Percentiles rank a stretch among this genome's conserved stretches.
These are phyloP conservation scores for Tricholoma saponaceum DNA, from an alignment of 768 basidiomycete species.

Conservation along the genomic window DNA sequence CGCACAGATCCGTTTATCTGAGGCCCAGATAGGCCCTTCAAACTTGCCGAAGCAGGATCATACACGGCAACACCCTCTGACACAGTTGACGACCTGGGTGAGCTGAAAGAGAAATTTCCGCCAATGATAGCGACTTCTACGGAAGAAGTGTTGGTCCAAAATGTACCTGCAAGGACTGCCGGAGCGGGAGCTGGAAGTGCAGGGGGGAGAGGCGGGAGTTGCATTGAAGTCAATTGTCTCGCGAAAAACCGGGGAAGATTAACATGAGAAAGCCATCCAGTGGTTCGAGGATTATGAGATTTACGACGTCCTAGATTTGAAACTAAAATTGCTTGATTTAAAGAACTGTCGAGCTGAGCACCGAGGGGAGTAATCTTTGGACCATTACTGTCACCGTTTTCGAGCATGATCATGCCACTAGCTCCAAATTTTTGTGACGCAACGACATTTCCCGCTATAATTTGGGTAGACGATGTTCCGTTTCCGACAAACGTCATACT, in stretches of 20 bases:
- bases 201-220: slow-evolving; percentile 51
- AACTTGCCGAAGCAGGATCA: slow-evolving; percentile 43
- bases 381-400: slow-evolving; percentile 54
- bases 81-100: slow-evolving; percentile 31
- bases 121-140: slow-evolving; percentile 74
- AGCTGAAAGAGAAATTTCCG: slow-evolving; percentile 78
- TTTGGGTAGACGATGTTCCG: slow-evolving; percentile 54
- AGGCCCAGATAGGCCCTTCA: slow-evolving; percentile 54
- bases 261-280: slow-evolving; percentile 47
- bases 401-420: slow-evolving; percentile 73
- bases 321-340: slow-evolving; percentile 26
- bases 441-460: slow-evolving; percentile 64
- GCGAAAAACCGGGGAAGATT: slow-evolving; percentile 40
- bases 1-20: slow-evolving; percentile 75
- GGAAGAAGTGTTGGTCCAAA: slow-evolving; percentile 78
- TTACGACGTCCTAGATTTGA: slow-evolving; percentile 33
- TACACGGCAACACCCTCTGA: slow-evolving; percentile 70
- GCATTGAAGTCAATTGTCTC: slow-evolving; percentile 46
- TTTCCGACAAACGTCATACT: slow-evolving; percentile 68
- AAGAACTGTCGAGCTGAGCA: slow-evolving; percentile 45
- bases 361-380: slow-evolving; percentile 61
- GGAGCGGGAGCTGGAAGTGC: slow-evolving; percentile 60
- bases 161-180: slow-evolving; percentile 79
- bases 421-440: slow-evolving; percentile 64
- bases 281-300: slow-evolving; percentile 29